Evolutionary conservation across 2,329 filamentous ascomycete species (phyloP).

Genomic region (Simplicillium sp.): DNA sequence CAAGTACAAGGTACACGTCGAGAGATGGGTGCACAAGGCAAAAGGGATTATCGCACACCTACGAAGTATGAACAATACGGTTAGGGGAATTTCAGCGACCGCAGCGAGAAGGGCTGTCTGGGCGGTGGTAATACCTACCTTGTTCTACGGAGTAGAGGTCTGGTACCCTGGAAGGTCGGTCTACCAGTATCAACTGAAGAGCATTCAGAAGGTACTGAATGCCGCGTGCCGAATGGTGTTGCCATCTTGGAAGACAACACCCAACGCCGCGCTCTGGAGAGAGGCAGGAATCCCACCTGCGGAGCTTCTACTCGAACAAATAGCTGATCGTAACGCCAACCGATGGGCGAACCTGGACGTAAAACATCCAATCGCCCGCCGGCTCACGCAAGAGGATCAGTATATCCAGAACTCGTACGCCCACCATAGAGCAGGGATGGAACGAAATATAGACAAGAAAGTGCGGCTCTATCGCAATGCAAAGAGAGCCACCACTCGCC

Average conservation of each 20-base stretch:
- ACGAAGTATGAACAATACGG: conserved; percentile 5
- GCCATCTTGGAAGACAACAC: conserved; percentile 8
- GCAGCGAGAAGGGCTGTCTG: conserved; percentile 2
- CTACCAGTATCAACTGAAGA: conserved; percentile 1
- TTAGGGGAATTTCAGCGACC: conserved; percentile 3
- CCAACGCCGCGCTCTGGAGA: conserved; percentile 4
- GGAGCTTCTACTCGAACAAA: conserved; percentile 2
- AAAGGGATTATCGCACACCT: conserved; percentile 6
- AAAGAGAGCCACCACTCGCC: no score
- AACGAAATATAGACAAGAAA: no score
- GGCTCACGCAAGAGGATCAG: conserved; percentile 1
- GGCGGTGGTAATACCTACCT: conserved; percentile 5
- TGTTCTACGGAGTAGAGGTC: conserved; percentile 5
- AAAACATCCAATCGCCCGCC: neutral
- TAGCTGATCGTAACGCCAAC: neutral
- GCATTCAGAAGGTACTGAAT: conserved; percentile 4
- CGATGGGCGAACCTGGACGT: neutral
- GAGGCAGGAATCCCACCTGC: conserved; percentile 6
- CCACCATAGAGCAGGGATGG: no score
- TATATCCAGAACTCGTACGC: no score
- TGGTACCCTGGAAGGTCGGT: conserved; percentile 4
- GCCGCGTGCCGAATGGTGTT: conserved; percentile 2
- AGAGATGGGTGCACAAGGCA: conserved; percentile 9
- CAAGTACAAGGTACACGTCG: conserved; percentile 9
- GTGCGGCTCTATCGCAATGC: neutral